Base-by-base conservation (phyloP, 306 rosid species). In the Benincasa hispida region DNA sequence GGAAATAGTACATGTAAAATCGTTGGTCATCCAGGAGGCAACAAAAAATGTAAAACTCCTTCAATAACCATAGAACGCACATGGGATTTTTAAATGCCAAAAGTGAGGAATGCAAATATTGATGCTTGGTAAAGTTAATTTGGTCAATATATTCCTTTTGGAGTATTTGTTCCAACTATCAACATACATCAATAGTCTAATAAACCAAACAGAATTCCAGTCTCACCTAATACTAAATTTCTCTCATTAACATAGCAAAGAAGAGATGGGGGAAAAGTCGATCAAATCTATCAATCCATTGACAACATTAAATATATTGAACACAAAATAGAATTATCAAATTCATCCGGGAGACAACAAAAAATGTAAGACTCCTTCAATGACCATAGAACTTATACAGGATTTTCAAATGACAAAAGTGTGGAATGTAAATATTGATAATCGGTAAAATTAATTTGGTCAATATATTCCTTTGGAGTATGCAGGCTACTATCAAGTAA, bases 321-420 rank as follows among this genome's bases (percentile, higher is more conserved):
- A 48, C 60, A 12, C 76, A 74, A 3, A 48, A 50, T 75, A 75
- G 74, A 11, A 60, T 30, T 59, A 0, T 4, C n/a, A 12, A 28
- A 4, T 63, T 45, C 75, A 69, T 45, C 39, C 30, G 7, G 39
- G 57, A 47, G 39, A 70, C 24, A 7, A 47, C 4, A 54, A 75
- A 78, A 39, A n/a, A 81, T 27, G 77, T 15, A 51, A 25, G 75
- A 50, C 57, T 60, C 60, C 53, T 56, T 21, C 50, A 67, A 78
- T n/a, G 51, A 85, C 17, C 48, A 24, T 50, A 73, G 45, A 73
- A 51, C 28, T 54, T 66, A 34, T 21, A 34, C 50, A 32, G 32
- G 50, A 54, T 35, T 53, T 22, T 10, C 42, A 21, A n/a, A 55
- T 53, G 17, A 63, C 8, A 55, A 21, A 2, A 5, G 9, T 53